Evolutionary conservation across 192 early-diverging fungal genomes (phyloP), one percentile per base, ranked within the genome.

Genomic region (Backusella circina): DNA sequence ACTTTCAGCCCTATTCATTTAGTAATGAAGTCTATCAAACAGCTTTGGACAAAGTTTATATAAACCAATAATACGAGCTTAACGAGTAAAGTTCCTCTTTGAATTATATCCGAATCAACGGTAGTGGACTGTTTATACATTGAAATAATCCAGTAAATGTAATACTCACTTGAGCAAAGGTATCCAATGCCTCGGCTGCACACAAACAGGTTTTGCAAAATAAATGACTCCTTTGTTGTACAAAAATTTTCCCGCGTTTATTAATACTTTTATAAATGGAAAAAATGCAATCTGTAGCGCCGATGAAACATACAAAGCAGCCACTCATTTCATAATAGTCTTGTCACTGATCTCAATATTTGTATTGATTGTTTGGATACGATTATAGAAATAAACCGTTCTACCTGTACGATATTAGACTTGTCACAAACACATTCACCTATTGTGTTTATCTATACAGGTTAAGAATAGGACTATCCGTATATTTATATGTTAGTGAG

Each of bases 181-280:
- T 12, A 61, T 4, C 9, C 8, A 12, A 61, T 61, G 54, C 26
- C 26, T 3, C 23, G 2, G 26, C 54, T 28, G 54, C 23, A 54
- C 10, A 18, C 16, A 61, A 61, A 28, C 9, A 61, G 10, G 26
- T 23, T 54, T 54, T 54, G 18, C 47, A 50, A n/a, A n/a, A 18
- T 47, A 50, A 50, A 50, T 50, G 16, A 21, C 21, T 54, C 8
- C 9, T 9, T n/a, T 23, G 54, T 61, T 23, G 54, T 61, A 61
- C 54, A 61, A 61, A 28, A 13, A 2, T 61, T 61, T 61, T 61
- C 54, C 54, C 54, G 54, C 54, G 54, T 61, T 61, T 61, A 61
- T 61, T 61, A 61, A 61, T 61, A 61, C 23, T 61, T 61, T 61
- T 61, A 61, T 61, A 61, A 61, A 61, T 61, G 28, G 54, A 61